Conservation (phyloP, 352 stramenopile species). For the Phytopythium chamaehyphon region DNA sequence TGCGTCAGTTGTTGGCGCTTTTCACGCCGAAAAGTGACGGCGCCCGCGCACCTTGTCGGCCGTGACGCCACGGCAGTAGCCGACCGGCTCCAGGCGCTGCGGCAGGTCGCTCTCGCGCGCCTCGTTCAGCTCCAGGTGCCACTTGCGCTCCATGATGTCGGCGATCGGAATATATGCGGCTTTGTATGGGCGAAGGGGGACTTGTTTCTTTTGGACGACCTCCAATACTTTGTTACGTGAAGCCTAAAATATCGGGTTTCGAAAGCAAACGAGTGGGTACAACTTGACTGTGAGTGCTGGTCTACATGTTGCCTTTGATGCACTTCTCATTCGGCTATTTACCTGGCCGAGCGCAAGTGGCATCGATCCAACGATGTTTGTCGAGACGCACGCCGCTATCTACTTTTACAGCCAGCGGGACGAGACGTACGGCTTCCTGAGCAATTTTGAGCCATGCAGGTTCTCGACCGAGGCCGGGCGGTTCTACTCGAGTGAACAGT, state of each 20-base stretch:
- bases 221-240: too few species aligned
- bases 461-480: slow-evolving; percentile 25
- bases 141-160: slow-evolving; percentile 38
- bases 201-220: too few species aligned
- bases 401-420: slow-evolving; percentile 56
- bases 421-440: slow-evolving; percentile 38
- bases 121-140: slow-evolving; percentile 74
- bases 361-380: slow-evolving; percentile 7
- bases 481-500: slow-evolving; percentile 70
- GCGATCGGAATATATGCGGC: neutral
- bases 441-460: slow-evolving; percentile 58
- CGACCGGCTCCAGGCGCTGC: slow-evolving; percentile 55
- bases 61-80: slow-evolving; percentile 55
- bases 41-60: slow-evolving; percentile 60
- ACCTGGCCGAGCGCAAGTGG: neutral
- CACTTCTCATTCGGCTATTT: neutral
- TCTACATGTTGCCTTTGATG: neutral
- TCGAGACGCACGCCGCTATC: slow-evolving; percentile 32
- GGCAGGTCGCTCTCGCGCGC: slow-evolving; percentile 68
- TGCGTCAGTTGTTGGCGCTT: too few species aligned
- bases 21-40: neutral
- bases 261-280: slow-evolving; percentile 2
- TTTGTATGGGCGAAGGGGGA: slow-evolving; percentile 1
- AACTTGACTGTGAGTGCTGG: neutral
- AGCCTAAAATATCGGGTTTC: too few species aligned